Base-by-base conservation (phyloP, 768 basidiomycete genomes). In the Punctularia strigosozonata region DNA sequence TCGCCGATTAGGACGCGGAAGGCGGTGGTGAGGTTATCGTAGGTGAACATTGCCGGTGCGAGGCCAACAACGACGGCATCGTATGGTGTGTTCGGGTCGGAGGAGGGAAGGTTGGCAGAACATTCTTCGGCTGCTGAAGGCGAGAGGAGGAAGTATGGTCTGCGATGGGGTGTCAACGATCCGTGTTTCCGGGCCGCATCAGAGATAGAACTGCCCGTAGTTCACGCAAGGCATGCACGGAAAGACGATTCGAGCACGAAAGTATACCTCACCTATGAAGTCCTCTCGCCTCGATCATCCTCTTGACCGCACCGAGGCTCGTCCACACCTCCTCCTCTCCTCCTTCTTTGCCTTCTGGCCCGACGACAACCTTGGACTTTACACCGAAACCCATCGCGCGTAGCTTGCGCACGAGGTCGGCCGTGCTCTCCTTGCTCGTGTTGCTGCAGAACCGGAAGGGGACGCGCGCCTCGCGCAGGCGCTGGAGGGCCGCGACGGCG, bases 41-140 rank as follows among this genome's bases (percentile, higher is more conserved):
- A 83, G 31, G 67, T 62, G 42, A 81, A 62, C 3, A 59, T 44
- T 1, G 54, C 41, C 1, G 75, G 76, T 0, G 77, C 66, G 14
- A 79, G 64, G 4, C 80, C 78, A 13, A 84, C 55, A n/a, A 82
- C 67, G 19, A 83, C 79, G 0, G 71, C 62, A 45, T 84, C 77
- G 46, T 68, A 68, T 2, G 53, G 50, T 4, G 44, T 46, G 12
- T 50, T 33, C 5, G 43, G 23, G 5, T 49, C 36, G 7, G 47
- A 44, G 13, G 19, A 12, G 23, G 36, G 20, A 30, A 43, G 28
- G 39, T 28, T 45, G 17, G 24, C 37, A 21, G 38, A n/a, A 45
- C 55, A 57, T 44, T 54, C 59, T 12, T 38, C 37, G 14, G 33
- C 22, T 18, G 52, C 51, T 10, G 51, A 45, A 6, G 45, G 42